Evolutionary conservation across 208 protist species (phyloP).

Genomic region (Tritrichomonas foetus): DNA sequence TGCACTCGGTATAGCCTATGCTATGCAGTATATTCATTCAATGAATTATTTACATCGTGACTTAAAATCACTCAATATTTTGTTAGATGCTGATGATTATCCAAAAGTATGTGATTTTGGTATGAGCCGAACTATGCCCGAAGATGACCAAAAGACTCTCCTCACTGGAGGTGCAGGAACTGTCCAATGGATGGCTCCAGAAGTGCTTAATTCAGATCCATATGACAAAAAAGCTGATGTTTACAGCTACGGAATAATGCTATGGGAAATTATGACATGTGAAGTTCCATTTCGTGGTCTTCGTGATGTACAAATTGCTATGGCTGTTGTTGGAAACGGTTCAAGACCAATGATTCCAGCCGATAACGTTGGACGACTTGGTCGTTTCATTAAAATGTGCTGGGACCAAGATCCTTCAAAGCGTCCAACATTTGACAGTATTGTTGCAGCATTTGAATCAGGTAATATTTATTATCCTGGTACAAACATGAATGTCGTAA

Average conservation of each 20-base stretch:
- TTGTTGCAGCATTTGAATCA: background rate
- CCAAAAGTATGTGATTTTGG: background rate
- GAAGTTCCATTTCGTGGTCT: constrained; percentile 42
- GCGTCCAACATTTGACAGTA: background rate
- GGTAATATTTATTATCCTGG: background rate
- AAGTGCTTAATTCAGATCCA: background rate
- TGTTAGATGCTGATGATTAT: constrained; percentile 16
- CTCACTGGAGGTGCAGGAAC: constrained; percentile 30
- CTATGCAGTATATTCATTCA: background rate
- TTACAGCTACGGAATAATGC: constrained; percentile 57
- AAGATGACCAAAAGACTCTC: background rate
- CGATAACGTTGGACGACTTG: background rate
- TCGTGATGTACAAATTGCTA: background rate
- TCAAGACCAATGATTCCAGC: background rate
- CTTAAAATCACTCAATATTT: background rate
- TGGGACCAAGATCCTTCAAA: background rate
- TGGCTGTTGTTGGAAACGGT: background rate
- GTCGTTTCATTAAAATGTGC: background rate
- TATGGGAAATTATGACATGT: constrained; percentile 58
- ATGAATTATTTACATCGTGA: background rate
- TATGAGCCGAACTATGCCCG: background rate
- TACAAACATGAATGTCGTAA: background rate
- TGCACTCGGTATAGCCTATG: background rate
- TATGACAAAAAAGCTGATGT: constrained; percentile 54
- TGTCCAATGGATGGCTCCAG: constrained; percentile 40